A percentile compares a stretch with the other conserved stretches of the same genome.
phyloP scores from a whole-genome alignment of 78 protist genomes.

The Protostelium mycophagum region DNA sequence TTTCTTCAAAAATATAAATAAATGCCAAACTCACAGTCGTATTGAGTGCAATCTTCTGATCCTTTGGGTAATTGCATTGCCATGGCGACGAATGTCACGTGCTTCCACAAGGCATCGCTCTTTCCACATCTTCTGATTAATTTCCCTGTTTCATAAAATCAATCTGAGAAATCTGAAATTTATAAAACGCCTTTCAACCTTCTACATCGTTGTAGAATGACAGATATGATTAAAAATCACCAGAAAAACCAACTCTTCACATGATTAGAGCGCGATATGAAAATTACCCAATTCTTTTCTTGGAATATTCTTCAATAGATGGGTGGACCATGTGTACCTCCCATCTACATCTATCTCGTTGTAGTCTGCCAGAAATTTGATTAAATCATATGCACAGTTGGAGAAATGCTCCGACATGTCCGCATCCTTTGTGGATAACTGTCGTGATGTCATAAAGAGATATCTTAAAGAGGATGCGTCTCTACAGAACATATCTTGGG shows the following conservation, averaged over 20 bases:
- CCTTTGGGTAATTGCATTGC: background rate
- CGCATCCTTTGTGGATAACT: background rate
- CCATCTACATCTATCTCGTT: background rate
- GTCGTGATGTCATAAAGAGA: background rate
- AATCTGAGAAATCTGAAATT: no score
- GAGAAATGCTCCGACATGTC: background rate
- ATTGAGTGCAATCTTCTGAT: background rate
- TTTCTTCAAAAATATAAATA: no score
- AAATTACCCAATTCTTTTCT: background rate
- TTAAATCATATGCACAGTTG: background rate
- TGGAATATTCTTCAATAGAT: background rate
- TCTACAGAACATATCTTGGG: no score
- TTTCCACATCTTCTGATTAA: background rate
- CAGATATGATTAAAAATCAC: no score
- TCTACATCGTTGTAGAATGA: no score
- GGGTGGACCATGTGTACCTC: background rate
- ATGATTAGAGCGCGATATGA: background rate
- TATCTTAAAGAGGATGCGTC: no score
- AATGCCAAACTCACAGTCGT: background rate
- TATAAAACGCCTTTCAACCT: no score
- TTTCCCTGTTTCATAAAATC: background rate
- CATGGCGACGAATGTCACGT: background rate
- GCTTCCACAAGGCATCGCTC: background rate
- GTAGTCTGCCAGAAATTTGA: background rate
- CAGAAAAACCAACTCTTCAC: no score